Evolutionary conservation across 1,139 yeast species (phyloP).

Genomic region (Kluyveromyces sp.): DNA sequence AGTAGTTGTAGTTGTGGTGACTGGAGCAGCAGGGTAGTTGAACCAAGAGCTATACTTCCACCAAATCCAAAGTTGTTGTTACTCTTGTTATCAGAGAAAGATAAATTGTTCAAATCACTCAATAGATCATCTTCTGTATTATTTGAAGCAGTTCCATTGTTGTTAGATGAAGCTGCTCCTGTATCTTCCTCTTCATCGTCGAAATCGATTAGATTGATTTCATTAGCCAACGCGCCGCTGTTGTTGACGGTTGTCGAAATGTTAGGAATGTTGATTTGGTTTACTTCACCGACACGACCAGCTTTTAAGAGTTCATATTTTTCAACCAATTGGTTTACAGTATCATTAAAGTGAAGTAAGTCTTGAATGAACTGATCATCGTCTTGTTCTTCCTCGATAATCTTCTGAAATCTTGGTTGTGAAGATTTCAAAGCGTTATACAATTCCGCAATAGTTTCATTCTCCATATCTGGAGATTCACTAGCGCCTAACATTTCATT

Average conservation of each 20-base stretch:
- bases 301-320: constrained; percentile 60
- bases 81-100: constrained; percentile 29
- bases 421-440: constrained; percentile 74
- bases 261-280: constrained; percentile 40
- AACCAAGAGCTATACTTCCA: constrained; percentile 36
- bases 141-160: constrained; percentile 24
- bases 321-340: constrained; percentile 58
- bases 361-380: constrained; percentile 62
- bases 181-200: constrained; percentile 50
- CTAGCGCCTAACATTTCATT: constrained; percentile 77
- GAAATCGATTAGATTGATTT: constrained; percentile 69
- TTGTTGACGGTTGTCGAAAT: constrained; percentile 19
- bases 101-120: constrained; percentile 61
- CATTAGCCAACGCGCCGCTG: constrained; percentile 35
- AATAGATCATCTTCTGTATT: constrained; percentile 50
- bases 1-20: constrained; percentile 9
- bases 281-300: constrained; percentile 59
- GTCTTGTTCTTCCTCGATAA: constrained; percentile 67
- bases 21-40: constrained; percentile 25
- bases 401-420: constrained; percentile 79
- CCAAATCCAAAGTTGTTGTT: constrained; percentile 31
- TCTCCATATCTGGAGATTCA: constrained; percentile 45
- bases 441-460: constrained; percentile 72
- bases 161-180: constrained; percentile 29
- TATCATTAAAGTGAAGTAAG: constrained; percentile 66